A percentile compares a stretch with the other conserved stretches of the same genome.
Evolutionary conservation across 345 rosid genomes (phyloP).

Genomic region (Dipteronia dyeriana): DNA sequence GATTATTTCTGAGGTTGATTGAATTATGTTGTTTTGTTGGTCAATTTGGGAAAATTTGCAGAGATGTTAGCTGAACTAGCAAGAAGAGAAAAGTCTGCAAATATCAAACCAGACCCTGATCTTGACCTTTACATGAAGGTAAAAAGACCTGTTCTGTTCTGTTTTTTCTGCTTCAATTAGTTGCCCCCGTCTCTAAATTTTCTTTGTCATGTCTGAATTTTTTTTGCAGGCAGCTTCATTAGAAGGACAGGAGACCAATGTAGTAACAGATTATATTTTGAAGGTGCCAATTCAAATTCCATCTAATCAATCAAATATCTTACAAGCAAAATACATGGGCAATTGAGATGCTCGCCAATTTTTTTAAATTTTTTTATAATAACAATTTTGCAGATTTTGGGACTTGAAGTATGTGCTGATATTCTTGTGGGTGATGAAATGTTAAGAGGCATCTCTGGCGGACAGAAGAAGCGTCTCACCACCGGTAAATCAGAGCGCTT

Average conservation of each 20-base stretch:
- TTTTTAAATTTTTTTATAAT: too few species aligned
- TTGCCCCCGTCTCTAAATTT: background rate
- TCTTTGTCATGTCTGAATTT: background rate
- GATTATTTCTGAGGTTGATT: slow-evolving; percentile 2
- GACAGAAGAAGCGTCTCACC: slow-evolving; percentile 59
- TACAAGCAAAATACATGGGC: background rate
- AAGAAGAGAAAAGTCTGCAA: slow-evolving; percentile 77
- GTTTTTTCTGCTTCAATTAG: background rate
- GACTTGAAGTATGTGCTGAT: slow-evolving; percentile 65
- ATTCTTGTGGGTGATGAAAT: slow-evolving; percentile 59
- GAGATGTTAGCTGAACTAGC: slow-evolving; percentile 70
- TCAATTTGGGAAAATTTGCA: slow-evolving; percentile 22
- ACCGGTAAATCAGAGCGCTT: slow-evolving; percentile 28
- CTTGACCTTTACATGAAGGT: slow-evolving; percentile 88
- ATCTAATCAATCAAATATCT: background rate
- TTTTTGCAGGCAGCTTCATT: slow-evolving; percentile 59
- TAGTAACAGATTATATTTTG: slow-evolving; percentile 75
- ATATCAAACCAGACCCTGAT: slow-evolving; percentile 89
- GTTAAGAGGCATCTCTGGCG: slow-evolving; percentile 65
- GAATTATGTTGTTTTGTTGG: background rate
- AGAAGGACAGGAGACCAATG: slow-evolving; percentile 62
- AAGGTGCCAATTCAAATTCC: slow-evolving; percentile 45
- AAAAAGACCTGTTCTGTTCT: background rate
- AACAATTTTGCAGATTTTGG: slow-evolving; percentile 43
- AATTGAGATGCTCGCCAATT: background rate